Percentiles rank a stretch among this genome's conserved stretches.
Evolutionary conservation across 805 yeast genomes (phyloP).

Genomic region (Spathaspora gorwiae): DNA sequence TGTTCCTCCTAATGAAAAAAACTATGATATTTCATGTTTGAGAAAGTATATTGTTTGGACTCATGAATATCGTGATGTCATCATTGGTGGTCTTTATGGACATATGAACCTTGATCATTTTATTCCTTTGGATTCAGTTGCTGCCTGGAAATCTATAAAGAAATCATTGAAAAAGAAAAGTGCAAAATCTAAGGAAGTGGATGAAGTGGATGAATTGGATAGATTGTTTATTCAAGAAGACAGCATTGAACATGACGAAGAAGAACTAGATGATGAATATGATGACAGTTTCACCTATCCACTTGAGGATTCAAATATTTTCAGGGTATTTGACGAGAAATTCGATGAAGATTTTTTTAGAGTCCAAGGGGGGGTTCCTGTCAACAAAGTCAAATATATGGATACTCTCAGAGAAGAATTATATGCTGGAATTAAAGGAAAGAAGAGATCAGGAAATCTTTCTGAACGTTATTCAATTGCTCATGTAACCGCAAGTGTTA

Average conservation of each 20-base stretch:
- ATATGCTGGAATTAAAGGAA: constrained; percentile 48
- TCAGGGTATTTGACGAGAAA: constrained; percentile 8
- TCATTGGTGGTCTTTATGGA: constrained; percentile 79
- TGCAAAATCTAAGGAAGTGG: neutral
- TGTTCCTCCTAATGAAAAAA: constrained; percentile 82
- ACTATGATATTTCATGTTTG: constrained; percentile 67
- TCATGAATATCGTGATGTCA: constrained; percentile 77
- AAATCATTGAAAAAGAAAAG: constrained; percentile 10
- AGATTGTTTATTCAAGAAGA: neutral
- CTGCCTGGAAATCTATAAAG: constrained; percentile 54
- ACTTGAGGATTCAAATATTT: constrained; percentile 9
- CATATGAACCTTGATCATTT: constrained; percentile 91
- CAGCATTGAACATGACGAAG: neutral
- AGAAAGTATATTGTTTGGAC: constrained; percentile 77
- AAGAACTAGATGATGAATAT: constrained; percentile 1
- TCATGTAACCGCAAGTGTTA: constrained; percentile 66
- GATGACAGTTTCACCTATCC: constrained; percentile 15
- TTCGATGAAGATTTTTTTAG: constrained; percentile 11
- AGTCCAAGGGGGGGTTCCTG: constrained; percentile 61
- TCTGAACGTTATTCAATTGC: constrained; percentile 65
- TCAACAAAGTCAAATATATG: constrained; percentile 63
- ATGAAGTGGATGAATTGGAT: neutral
- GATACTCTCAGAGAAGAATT: constrained; percentile 47
- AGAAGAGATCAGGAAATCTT: constrained; percentile 35
- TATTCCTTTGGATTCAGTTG: constrained; percentile 66